Percentiles rank a stretch among this genome's conserved stretches.
Conservation (phyloP, 192 early-diverging fungal species). For the Coemansia sp. region DNA sequence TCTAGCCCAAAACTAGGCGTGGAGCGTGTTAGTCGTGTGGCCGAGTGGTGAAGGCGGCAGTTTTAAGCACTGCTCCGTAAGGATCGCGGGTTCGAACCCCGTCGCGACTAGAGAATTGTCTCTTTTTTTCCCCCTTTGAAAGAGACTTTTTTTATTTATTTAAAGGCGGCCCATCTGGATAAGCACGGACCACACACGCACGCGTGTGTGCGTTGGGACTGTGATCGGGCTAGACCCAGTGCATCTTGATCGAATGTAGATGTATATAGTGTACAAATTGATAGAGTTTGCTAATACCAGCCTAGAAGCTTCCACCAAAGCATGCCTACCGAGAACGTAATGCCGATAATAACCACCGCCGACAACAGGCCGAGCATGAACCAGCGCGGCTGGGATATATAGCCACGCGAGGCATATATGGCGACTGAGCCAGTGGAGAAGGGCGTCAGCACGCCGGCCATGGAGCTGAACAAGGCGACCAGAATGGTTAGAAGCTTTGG, state of each 20-base stretch:
- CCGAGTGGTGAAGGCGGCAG: conserved; percentile 4
- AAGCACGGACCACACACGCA: background rate
- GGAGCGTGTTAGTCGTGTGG: background rate
- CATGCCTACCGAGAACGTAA: conserved; percentile 65
- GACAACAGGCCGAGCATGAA: conserved; percentile 59
- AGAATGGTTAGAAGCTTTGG: conserved; percentile 58
- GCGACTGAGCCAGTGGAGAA: conserved; percentile 58
- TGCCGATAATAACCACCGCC: conserved; percentile 52
- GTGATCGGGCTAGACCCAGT: background rate
- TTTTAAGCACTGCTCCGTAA: conserved; percentile 4
- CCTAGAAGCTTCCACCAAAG: conserved; percentile 72
- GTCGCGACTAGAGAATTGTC: background rate
- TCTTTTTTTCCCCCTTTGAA: background rate
- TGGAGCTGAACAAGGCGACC: conserved; percentile 64
- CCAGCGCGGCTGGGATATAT: conserved; percentile 61
- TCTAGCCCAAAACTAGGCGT: too few species aligned
- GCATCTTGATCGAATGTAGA: background rate
- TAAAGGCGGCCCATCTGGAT: background rate
- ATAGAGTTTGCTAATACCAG: conserved; percentile 40
- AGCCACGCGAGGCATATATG: conserved; percentile 63
- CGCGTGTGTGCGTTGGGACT: background rate
- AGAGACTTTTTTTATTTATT: background rate
- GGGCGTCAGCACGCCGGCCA: conserved; percentile 60
- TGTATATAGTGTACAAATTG: background rate
- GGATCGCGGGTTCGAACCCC: conserved; percentile 4